These are phyloP conservation scores for Erodium moschatum DNA, from an alignment of 441 rosid species.

Conservation along the genomic window DNA sequence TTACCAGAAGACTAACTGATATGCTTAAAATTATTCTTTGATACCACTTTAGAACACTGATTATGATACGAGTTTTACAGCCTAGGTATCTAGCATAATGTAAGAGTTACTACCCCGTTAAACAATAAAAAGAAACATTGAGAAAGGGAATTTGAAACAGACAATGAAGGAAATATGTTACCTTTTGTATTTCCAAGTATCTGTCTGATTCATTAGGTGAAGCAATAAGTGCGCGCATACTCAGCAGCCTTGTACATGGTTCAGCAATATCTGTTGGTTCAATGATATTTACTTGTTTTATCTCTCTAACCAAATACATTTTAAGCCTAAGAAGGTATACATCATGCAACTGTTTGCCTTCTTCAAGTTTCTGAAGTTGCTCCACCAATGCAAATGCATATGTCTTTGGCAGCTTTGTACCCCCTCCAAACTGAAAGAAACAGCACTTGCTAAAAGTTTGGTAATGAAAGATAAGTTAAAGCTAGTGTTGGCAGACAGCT, in stretches of 20 bases:
- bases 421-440: slow-evolving; percentile 49
- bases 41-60: too few relatives aligned
- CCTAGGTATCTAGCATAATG: background rate
- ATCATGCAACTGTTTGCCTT: slow-evolving; percentile 11
- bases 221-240: slow-evolving; percentile 51
- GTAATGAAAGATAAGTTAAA: background rate
- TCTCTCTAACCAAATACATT: slow-evolving; percentile 69
- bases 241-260: slow-evolving; percentile 47
- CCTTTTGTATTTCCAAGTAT: slow-evolving; percentile 59
- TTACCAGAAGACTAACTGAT: too few relatives aligned
- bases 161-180: slow-evolving; percentile 20
- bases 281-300: slow-evolving; percentile 27
- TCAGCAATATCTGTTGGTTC: slow-evolving; percentile 28
- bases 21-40: too few relatives aligned
- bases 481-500: background rate
- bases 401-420: slow-evolving; percentile 45
- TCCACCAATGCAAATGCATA: slow-evolving; percentile 92
- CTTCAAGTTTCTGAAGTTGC: slow-evolving; percentile 37
- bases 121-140: background rate
- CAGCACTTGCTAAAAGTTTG: slow-evolving; percentile 17
- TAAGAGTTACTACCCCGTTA: background rate
- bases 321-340: slow-evolving; percentile 53
- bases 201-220: slow-evolving; percentile 44
- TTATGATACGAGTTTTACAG: background rate
- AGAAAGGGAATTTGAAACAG: background rate